Evolutionary conservation across 495 filamentous ascomycete genomes (phyloP), one percentile per base, ranked within the genome.

Genomic region (Daldinia grandis): DNA sequence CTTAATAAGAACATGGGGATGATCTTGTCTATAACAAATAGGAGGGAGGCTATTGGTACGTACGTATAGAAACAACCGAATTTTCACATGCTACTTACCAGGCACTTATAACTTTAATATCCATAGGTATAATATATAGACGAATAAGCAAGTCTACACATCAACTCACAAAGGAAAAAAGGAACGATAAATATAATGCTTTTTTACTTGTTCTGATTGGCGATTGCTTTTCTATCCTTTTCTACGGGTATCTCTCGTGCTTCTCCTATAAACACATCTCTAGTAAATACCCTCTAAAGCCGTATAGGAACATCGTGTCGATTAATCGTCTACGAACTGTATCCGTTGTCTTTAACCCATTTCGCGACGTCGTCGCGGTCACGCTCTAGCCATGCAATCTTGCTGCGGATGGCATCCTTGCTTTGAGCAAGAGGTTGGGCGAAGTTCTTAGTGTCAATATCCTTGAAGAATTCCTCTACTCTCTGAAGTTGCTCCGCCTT

Each of bases 391-490:
- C 88, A 90, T 8, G 83, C 76, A 58, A 84, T 78, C 80, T 89
- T 90, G 62, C 88, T 86, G 38, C 81, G 80, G 69, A 90, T 84
- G 10, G 84, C 81, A 70, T 90, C 88, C 73, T 86, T 76, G 75
- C 84, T 88, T 78, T 90, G 88, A 0, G 88, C 88, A 42, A 90
- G 78, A 31, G 82, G 82, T 76, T 85, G 84, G 66, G 88, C 86
- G 59, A 87, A 90, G 5, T 85, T 91, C 83, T 92, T 97, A 37
- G 91, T 95, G 74, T 89, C 93, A 81, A 89, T 92, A 51, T 86
- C 80, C 44, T 82, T 82, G 74, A 98, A 99, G 87, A 98, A 99
- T 25, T 80, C 82, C 79, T 93, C 82, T 31, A 98, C 89, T 60
- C 88, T 86, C 72, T 87, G 86, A 63, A 92, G 79, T 80, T 96